Evolutionary conservation across 202 grass and related monocot genomes (phyloP), one percentile per base, ranked within the genome.

Genomic region (Zoysia matrella): DNA sequence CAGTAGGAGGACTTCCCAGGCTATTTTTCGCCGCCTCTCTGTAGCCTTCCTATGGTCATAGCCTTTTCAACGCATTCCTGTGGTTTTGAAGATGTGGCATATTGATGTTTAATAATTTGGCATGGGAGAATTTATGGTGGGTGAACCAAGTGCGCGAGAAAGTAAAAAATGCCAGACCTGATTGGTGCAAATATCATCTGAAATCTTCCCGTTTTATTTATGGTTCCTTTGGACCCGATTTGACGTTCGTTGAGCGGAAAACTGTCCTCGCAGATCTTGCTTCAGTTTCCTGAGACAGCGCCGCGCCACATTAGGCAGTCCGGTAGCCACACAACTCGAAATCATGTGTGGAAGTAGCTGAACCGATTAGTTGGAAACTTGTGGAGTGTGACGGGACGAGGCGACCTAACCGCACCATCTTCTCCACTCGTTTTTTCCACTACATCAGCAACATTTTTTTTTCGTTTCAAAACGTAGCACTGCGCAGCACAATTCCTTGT

Each of bases 321-420:
- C n/a, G 22, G 48, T 72, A 51, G 69, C 69, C 22, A 44, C 14
- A 5, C 11, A 14, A 57, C 56, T 11, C 14, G 4, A 46, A 70
- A 80, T 13, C 41, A 2, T 52, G 18, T 18, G 44, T 16, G 43
- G 5, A 13, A 30, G 69, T 73, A 73, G 69, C 15, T 53, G 36
- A 51, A 43, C 46, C 47, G 55, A 74, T 74, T 47, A 18, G 72
- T 75, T 47, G 73, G 43, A 47, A 60, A 46, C 15, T 75, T 47
- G 22, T 47, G 22, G 46, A 60, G 42, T 11, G 41, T 1, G 3
- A 15, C 30, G 5, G 42, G 11, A 36, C 53, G 15, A 47, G 43
- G 73, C 42, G 60, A 43, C 41, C 54, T 44, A n/a, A 11, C 53
- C 4, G 1, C 1, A 72, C 50, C 9, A 36, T 51, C 13, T 73